These are phyloP conservation scores for Helminthosporium solani DNA, from an alignment of 2,329 filamentous ascomycete species.

Conservation along the genomic window DNA sequence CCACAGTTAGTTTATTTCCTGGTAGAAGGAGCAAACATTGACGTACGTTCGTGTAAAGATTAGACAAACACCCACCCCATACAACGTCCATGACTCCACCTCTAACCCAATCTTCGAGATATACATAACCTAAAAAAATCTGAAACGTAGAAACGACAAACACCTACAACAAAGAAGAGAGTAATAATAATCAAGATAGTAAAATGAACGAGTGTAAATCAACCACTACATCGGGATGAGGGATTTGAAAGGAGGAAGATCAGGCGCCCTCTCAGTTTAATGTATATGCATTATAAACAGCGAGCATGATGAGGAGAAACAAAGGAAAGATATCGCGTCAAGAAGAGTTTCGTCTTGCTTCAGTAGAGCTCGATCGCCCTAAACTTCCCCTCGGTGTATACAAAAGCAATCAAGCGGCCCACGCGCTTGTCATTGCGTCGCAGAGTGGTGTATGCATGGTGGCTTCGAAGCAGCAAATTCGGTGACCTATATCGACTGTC, in stretches of 20 bases:
- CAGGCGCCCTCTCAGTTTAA: neutral
- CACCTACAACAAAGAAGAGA: neutral
- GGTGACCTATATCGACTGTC: too few relatives aligned
- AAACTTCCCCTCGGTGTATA: too few relatives aligned
- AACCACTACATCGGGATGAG: too few relatives aligned
- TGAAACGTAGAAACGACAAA: neutral
- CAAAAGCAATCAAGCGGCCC: too few relatives aligned
- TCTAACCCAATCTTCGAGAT: slow-evolving; percentile 6
- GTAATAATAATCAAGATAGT: too few relatives aligned
- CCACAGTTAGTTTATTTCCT: neutral
- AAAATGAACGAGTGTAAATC: too few relatives aligned
- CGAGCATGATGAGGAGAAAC: too few relatives aligned
- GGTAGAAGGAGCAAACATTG: neutral
- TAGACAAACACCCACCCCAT: slow-evolving; percentile 21
- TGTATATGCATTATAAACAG: neutral
- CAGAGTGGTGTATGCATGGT: neutral
- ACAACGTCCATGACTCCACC: slow-evolving; percentile 28
- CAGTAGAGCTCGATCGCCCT: too few relatives aligned
- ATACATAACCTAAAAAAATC: neutral
- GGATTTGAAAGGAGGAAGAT: too few relatives aligned
- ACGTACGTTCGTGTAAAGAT: slow-evolving; percentile 25
- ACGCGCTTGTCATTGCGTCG: slow-evolving; percentile 1
- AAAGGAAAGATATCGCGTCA: neutral
- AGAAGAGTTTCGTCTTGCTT: neutral
- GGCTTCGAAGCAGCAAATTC: too few relatives aligned